Base-by-base conservation (phyloP, 1,284 basidiomycete genomes). In the Puccinia coronata region DNA sequence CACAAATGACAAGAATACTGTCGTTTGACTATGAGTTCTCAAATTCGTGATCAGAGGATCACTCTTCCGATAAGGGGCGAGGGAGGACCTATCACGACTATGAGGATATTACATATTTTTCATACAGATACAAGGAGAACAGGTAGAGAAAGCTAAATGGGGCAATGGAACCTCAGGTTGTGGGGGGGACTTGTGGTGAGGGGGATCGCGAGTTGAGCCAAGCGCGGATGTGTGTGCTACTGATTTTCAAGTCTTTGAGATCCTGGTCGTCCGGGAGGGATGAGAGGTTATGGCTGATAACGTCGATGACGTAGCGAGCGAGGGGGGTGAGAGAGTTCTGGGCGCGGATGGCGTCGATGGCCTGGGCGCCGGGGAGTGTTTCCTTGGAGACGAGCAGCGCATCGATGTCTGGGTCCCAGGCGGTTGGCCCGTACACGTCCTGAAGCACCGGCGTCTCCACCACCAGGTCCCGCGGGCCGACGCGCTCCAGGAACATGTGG, bases 361-460 rank as follows among this genome's bases (percentile, higher is more conserved):
- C 88, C 53, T 89, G 87, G 0, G 92, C 94, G 1, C 95, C 95
- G 18, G 88, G 86, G 0, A 92, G 83, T 0, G 95, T 97, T 87
- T 98, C 95, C 83, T 90, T 90, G 87, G 92, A 94, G 43, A 96
- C 92, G 9, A 97, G 92, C 16, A 98, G 87, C 3, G 91, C 94
- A 83, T 96, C 92, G 25, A 97, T 90, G 84, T 95, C 89, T 0
- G 91, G 89, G 84, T 97, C 94, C 88, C 89, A 91, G 1, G 89
- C 92, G 0, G 95, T 96, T 4, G 95, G 95, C 0, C 95, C 95
- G 83, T 91, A 94, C 0, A 95, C 91, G 85, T 98, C 95, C 70
- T 85, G 79, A 14, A 76, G 55, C 1, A 65, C 25, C 34, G 80
- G 61, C 9, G 67, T 43, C 25, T 79, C 74, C 16, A 80, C 53